Percentiles rank a stretch among this genome's conserved stretches.
These are phyloP conservation scores for Fusarium hostae DNA, from an alignment of 2,329 filamentous ascomycete genomes.

Conservation along the genomic window DNA sequence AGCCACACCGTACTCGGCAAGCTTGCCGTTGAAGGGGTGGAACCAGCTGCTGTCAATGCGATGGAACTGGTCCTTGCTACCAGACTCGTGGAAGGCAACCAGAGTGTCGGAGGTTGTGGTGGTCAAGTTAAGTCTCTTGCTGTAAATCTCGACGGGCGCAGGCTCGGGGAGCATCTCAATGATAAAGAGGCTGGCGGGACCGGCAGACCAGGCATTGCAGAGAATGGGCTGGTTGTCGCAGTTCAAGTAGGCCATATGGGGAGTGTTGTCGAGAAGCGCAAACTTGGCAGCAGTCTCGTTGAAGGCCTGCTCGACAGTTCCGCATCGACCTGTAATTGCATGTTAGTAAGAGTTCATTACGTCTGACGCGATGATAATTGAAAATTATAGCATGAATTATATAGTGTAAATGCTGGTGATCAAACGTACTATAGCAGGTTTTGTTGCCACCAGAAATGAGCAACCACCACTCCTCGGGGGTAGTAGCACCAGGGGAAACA, in stretches of 20 bases:
- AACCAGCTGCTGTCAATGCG: slow-evolving; percentile 67
- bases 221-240: slow-evolving; percentile 80
- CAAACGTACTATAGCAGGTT: slow-evolving; percentile 73
- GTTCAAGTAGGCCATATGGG: slow-evolving; percentile 76
- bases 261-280: slow-evolving; percentile 68
- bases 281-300: slow-evolving; percentile 74
- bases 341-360: slow-evolving; percentile 32
- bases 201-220: slow-evolving; percentile 78
- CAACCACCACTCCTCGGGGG: slow-evolving; percentile 81
- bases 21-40: slow-evolving; percentile 78
- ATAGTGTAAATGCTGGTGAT: neutral
- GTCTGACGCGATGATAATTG: neutral
- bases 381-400: neutral
- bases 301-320: slow-evolving; percentile 70
- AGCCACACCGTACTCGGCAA: slow-evolving; percentile 70
- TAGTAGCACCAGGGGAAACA: slow-evolving; percentile 67
- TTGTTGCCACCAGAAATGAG: slow-evolving; percentile 80
- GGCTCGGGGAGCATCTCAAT: slow-evolving; percentile 74
- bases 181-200: slow-evolving; percentile 73
- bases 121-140: slow-evolving; percentile 75
- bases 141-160: slow-evolving; percentile 71
- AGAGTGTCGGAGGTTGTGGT: slow-evolving; percentile 73
- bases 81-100: slow-evolving; percentile 66
- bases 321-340: slow-evolving; percentile 68
- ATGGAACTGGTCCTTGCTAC: slow-evolving; percentile 59